Evolutionary conservation across 2,329 filamentous ascomycete species (phyloP), one percentile per base, ranked within the genome.

Genomic region (Fusarium nurragi): DNA sequence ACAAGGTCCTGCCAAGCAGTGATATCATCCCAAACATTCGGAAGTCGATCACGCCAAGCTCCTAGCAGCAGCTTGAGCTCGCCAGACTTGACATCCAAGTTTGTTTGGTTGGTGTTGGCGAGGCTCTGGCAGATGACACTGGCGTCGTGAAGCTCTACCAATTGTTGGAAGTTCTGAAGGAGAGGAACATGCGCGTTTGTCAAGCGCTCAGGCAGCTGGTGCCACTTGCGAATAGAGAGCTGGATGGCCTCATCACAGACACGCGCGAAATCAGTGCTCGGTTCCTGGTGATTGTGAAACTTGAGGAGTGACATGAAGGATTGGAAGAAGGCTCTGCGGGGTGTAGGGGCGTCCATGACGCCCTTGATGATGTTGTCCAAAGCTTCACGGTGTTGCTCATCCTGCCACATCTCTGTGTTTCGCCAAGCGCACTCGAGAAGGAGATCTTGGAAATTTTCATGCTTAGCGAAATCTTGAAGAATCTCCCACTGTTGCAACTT

Each of bases 401-500:
- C 92, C 73, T 92, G 90, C 95, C 96, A 99, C 77, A 94, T 94
- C 63, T 99, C 96, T 54, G 94, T 91, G 70, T 94, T 93, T 63
- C 95, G 89, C 95, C 95, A 99, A 16, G 93, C 94, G 60, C 95
- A 93, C 78, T 99, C 95, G 13, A 99, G 83, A 32, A 97, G 88
- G 47, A 99, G 86, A 75, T 99, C 95, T 74, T 97, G 97, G 78
- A 97, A 91, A 74, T 99, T 99, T 75, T 99, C 96, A 72, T 99
- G 95, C 78, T 99, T 99, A 5, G 95, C 94, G 73, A 98, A 98
- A 71, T 99, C 96, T 63, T 93, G 93, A 30, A 99, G 79, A 54
- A 99, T 94, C 71, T 99, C 95, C 95, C 95, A 99, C 75, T 99
- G 96, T 76, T 99, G 96, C 41, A 99, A 84, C 79, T 99, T 99